Percentiles rank a stretch among this genome's conserved stretches.
Evolutionary conservation across 2,329 filamentous ascomycete genomes (phyloP).

Genomic region (Septoria petroselini): DNA sequence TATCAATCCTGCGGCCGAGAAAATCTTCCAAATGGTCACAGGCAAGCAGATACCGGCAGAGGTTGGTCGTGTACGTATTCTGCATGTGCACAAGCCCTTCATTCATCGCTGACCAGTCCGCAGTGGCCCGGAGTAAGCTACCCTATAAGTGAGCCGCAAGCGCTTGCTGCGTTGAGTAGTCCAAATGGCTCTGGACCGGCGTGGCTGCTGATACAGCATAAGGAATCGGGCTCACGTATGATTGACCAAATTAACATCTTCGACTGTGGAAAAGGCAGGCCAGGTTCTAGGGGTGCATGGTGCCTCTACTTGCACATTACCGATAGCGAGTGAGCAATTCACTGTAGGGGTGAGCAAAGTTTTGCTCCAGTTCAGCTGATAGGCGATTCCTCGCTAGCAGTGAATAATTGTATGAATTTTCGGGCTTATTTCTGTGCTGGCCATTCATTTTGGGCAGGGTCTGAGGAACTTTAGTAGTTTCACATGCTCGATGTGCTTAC

Average conservation of each 20-base stretch:
- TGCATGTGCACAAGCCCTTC: too few species aligned
- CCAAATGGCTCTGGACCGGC: slow-evolving; percentile 4
- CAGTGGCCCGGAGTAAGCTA: slow-evolving; percentile 7
- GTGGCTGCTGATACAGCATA: slow-evolving; percentile 11
- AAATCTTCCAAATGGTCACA: background rate
- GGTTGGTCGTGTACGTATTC: too few species aligned
- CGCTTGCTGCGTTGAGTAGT: slow-evolving; percentile 1
- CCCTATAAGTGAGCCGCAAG: background rate
- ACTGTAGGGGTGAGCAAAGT: background rate
- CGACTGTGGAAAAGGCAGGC: background rate
- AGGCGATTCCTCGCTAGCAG: too few species aligned
- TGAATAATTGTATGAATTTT: too few species aligned
- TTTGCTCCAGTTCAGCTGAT: too few species aligned
- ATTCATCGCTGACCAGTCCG: too few species aligned
- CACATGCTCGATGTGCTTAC: too few species aligned
- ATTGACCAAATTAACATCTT: slow-evolving; percentile 11
- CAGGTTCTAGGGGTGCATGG: background rate
- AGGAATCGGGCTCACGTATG: background rate
- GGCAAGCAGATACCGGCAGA: background rate
- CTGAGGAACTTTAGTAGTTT: too few species aligned
- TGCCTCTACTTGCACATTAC: slow-evolving; percentile 10
- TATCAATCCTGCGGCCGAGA: background rate
- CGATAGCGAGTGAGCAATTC: background rate
- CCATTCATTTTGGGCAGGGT: too few species aligned
- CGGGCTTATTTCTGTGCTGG: too few species aligned